Conservation (phyloP, 371 early-diverging fungal genomes). For the Mortierella sp. region DNA sequence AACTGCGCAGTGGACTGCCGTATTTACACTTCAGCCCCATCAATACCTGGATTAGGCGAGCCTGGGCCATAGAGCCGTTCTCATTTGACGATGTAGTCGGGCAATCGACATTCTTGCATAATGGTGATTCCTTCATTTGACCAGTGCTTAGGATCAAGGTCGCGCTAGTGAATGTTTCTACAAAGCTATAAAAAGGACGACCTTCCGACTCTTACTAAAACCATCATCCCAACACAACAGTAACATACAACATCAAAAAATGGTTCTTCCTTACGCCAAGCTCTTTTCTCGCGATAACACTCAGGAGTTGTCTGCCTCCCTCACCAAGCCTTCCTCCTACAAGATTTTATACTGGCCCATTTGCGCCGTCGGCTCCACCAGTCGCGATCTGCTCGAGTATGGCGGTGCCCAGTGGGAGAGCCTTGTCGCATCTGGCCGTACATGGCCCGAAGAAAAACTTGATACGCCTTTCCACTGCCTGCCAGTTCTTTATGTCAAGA, state of each 20-base stretch:
- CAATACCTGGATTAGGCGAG: too few relatives aligned
- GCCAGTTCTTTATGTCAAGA: slow-evolving; percentile 25
- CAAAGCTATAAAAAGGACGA: too few relatives aligned
- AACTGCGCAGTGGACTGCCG: too few relatives aligned
- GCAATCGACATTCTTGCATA: too few relatives aligned
- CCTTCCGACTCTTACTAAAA: too few relatives aligned
- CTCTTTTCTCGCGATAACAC: slow-evolving; percentile 15
- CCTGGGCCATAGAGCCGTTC: too few relatives aligned
- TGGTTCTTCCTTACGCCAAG: slow-evolving; percentile 9
- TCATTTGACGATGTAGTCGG: too few relatives aligned
- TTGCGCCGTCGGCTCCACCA: slow-evolving; percentile 7
- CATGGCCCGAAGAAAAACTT: slow-evolving; percentile 19
- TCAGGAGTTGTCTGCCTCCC: slow-evolving; percentile 4
- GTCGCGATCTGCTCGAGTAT: slow-evolving; percentile 24
- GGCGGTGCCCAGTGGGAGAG: slow-evolving; percentile 21
- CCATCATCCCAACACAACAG: not conserved
- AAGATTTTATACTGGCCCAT: slow-evolving; percentile 28
- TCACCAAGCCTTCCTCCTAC: slow-evolving; percentile 25
- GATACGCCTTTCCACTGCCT: slow-evolving; percentile 30
- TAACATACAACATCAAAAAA: not conserved
- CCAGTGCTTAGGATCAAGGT: too few relatives aligned
- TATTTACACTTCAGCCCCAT: too few relatives aligned
- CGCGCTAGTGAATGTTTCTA: too few relatives aligned
- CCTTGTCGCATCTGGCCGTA: slow-evolving; percentile 6
- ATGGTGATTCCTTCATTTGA: too few relatives aligned